phyloP scores from a whole-genome alignment of 768 basidiomycete genomes.

The Tricholoma sp. region DNA sequence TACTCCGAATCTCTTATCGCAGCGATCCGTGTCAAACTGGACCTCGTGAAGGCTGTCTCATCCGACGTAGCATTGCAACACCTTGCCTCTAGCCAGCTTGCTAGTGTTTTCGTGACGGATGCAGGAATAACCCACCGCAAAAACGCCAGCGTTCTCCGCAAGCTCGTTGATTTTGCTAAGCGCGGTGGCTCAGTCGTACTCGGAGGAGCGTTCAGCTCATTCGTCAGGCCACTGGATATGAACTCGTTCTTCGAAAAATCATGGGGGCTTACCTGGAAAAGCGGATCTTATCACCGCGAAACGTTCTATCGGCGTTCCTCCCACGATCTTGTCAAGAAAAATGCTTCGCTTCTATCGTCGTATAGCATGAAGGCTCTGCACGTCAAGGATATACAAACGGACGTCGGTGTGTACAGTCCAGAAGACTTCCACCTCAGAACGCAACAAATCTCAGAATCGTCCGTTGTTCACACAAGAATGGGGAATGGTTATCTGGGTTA shows the following conservation, averaged over 20 bases:
- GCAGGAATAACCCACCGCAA: constrained; percentile 23
- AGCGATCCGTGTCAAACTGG: constrained; percentile 19
- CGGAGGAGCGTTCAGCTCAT: constrained; percentile 28
- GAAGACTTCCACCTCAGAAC: constrained; percentile 12
- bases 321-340: constrained; percentile 23
- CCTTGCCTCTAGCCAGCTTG: constrained; percentile 21
- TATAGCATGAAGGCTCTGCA: constrained; percentile 42
- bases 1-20: constrained; percentile 21
- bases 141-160: constrained; percentile 16
- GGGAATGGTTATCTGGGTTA: constrained; percentile 34
- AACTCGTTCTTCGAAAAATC: constrained; percentile 22
- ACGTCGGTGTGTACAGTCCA: constrained; percentile 27
- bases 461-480: constrained; percentile 23
- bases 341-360: constrained; percentile 20
- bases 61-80: constrained; percentile 16
- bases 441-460: constrained; percentile 11
- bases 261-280: constrained; percentile 32
- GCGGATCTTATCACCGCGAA: constrained; percentile 34
- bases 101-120: constrained; percentile 33
- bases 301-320: constrained; percentile 28
- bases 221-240: constrained; percentile 19
- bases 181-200: constrained; percentile 33
- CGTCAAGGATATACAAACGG: constrained; percentile 23
- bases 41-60: constrained; percentile 15
- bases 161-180: constrained; percentile 32